Conservation (phyloP, 2,329 filamentous ascomycete species). For the Emergomyces orientalis region DNA sequence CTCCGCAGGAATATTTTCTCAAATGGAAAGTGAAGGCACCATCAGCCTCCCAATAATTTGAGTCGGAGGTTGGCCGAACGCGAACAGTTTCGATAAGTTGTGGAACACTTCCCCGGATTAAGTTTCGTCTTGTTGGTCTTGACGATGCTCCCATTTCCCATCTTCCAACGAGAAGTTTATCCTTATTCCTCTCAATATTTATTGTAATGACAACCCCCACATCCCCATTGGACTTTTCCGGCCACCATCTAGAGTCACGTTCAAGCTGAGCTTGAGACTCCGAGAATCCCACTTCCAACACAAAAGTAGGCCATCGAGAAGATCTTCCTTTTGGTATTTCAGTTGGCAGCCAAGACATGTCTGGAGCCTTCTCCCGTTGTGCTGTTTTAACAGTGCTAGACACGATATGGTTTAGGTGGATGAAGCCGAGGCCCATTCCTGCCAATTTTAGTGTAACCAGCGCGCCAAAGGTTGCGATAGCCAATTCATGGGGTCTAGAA, state of each 20-base stretch:
- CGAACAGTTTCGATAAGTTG: background rate
- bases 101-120: background rate
- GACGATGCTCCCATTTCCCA: background rate
- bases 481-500: background rate
- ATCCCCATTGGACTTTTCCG: background rate
- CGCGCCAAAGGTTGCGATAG: background rate
- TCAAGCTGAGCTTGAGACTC: background rate
- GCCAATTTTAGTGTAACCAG: background rate
- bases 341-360: background rate
- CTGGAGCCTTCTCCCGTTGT: background rate
- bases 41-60: background rate
- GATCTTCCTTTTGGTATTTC: background rate
- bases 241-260: slow-evolving; percentile 3
- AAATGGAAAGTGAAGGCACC: background rate
- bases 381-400: background rate
- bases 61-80: background rate
- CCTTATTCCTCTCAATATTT: background rate
- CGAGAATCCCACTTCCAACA: slow-evolving; percentile 4
- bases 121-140: background rate
- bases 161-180: background rate
- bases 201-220: slow-evolving; percentile 2
- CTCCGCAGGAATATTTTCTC: background rate
- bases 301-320: slow-evolving; percentile 3
- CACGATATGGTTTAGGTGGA: background rate
- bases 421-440: background rate